These are phyloP conservation scores for Saccharomycopsis hybrid DNA, from an alignment of 1,139 yeast genomes.

Conservation along the genomic window DNA sequence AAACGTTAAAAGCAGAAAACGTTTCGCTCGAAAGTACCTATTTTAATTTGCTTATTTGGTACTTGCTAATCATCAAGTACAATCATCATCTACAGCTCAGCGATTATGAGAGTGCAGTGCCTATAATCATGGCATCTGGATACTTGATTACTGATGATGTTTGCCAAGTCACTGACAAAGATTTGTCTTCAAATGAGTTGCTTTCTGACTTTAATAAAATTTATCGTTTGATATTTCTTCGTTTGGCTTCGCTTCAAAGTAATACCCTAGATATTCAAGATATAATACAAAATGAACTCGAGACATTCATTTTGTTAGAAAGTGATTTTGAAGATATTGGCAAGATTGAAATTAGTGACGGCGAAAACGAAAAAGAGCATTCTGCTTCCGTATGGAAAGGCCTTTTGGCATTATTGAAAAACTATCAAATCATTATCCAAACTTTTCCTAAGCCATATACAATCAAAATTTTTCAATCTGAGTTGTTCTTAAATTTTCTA, in stretches of 20 bases:
- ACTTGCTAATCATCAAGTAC: slow-evolving; percentile 2
- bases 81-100: not conserved
- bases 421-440: slow-evolving; percentile 12
- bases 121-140: slow-evolving; percentile 6
- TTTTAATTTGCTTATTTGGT: slow-evolving; percentile 9
- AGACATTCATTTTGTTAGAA: slow-evolving; percentile 7
- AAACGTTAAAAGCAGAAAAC: not conserved
- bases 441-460: slow-evolving; percentile 9
- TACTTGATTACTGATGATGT: not conserved
- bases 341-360: not conserved
- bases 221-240: slow-evolving; percentile 8
- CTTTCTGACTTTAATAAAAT: slow-evolving; percentile 5
- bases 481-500: slow-evolving; percentile 10
- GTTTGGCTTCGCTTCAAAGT: not conserved
- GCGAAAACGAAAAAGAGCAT: too few relatives aligned
- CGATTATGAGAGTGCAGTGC: slow-evolving; percentile 3
- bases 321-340: not conserved
- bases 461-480: slow-evolving; percentile 10
- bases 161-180: not conserved
- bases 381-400: too few relatives aligned
- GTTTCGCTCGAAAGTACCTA: not conserved
- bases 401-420: slow-evolving; percentile 9
- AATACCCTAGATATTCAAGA: not conserved
- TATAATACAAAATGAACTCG: slow-evolving; percentile 8
- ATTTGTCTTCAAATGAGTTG: not conserved